phyloP scores from a whole-genome alignment of 2,329 filamentous ascomycete species.

The Ceratocystiopsis brevicomis region DNA sequence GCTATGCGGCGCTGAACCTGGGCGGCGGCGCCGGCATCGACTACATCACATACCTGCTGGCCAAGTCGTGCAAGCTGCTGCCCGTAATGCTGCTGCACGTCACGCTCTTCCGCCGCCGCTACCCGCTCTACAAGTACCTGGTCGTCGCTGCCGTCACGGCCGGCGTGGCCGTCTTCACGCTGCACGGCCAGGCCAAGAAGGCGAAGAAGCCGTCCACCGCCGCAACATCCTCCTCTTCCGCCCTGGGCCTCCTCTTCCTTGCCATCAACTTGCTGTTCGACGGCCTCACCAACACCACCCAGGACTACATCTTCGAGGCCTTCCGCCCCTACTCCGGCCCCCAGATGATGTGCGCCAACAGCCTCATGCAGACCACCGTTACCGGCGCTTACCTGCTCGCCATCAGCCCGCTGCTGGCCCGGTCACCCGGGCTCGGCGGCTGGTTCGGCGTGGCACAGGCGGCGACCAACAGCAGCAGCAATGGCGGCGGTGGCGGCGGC shows the following conservation, averaged over 20 bases:
- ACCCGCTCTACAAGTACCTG: slow-evolving; percentile 90
- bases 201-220: slow-evolving; percentile 14
- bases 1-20: slow-evolving; percentile 57
- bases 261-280: slow-evolving; percentile 86
- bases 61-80: slow-evolving; percentile 96
- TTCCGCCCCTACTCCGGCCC: slow-evolving; percentile 73
- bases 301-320: slow-evolving; percentile 76
- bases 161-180: slow-evolving; percentile 85
- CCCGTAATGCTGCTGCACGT: slow-evolving; percentile 96
- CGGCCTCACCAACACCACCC: slow-evolving; percentile 86
- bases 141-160: slow-evolving; percentile 81
- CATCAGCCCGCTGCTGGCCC: slow-evolving; percentile 60
- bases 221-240: slow-evolving; percentile 10
- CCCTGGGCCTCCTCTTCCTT: slow-evolving; percentile 69
- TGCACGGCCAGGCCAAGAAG: slow-evolving; percentile 49
- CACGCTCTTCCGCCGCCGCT: slow-evolving; percentile 71
- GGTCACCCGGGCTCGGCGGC: slow-evolving; percentile 37
- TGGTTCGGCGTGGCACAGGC: slow-evolving; percentile 53
- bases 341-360: slow-evolving; percentile 99
- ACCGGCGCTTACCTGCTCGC: slow-evolving; percentile 60
- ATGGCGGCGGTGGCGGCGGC: slow-evolving; percentile 28
- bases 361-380: slow-evolving; percentile 64
- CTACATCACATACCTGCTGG: slow-evolving; percentile 93
- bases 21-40: slow-evolving; percentile 53
- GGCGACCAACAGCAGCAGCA: slow-evolving; percentile 19